A percentile compares a stretch with the other conserved stretches of the same genome.
phyloP scores from a whole-genome alignment of 148 eudicot species.

The Dianthus caryophyllus region DNA sequence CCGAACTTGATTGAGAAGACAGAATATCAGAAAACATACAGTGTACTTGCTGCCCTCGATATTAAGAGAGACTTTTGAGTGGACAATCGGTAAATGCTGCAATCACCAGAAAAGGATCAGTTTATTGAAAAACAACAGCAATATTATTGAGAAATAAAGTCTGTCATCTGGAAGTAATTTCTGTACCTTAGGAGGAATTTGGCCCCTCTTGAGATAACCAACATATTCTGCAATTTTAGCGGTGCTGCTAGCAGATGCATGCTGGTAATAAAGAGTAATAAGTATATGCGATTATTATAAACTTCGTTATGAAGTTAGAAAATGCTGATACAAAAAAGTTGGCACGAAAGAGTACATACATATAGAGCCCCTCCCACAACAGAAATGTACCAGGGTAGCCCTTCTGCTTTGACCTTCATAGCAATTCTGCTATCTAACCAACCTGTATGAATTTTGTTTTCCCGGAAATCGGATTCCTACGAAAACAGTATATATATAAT shows the following conservation, averaged over 20 bases:
- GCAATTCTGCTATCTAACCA: slow-evolving; percentile 99
- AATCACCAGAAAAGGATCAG: slow-evolving; percentile 20
- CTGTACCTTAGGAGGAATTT: slow-evolving; percentile 95
- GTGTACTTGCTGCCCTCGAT: slow-evolving; percentile 98
- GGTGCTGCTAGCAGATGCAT: slow-evolving; percentile 92
- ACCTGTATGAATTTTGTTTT: slow-evolving; percentile 94
- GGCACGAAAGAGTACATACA: slow-evolving; percentile 47
- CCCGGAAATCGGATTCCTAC: slow-evolving; percentile 85
- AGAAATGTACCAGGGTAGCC: slow-evolving; percentile 98
- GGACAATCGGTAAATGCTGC: slow-evolving; percentile 99
- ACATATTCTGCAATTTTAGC: slow-evolving; percentile 90
- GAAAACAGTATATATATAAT: slow-evolving; percentile 16
- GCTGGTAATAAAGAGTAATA: slow-evolving; percentile 41
- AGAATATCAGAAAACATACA: slow-evolving; percentile 38
- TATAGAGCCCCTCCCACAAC: slow-evolving; percentile 98
- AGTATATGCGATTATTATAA: slow-evolving; percentile 4
- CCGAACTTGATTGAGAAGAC: not conserved
- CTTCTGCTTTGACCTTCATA: slow-evolving; percentile 98
- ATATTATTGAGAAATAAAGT: not conserved
- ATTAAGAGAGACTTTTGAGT: slow-evolving; percentile 80
- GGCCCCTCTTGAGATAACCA: slow-evolving; percentile 97
- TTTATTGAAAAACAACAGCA: slow-evolving; percentile 10
- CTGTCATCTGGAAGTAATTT: slow-evolving; percentile 1
- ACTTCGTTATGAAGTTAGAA: not conserved
- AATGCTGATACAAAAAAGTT: not conserved